Evolutionary conservation across 371 early-diverging fungal genomes (phyloP).

Genomic region (Mortierella sp.): DNA sequence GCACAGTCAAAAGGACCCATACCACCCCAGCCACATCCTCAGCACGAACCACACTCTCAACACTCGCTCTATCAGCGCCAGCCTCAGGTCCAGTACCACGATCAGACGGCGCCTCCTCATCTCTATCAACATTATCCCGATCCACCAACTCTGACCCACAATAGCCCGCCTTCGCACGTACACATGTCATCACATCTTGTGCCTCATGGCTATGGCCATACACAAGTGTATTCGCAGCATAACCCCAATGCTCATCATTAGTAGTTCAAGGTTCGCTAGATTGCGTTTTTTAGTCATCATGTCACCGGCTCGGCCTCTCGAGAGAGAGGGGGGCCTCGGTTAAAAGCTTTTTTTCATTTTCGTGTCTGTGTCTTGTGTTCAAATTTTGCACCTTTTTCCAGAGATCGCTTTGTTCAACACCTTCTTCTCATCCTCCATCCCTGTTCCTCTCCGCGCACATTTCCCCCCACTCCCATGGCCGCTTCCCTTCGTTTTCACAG

Average conservation of each 20-base stretch:
- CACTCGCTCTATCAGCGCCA: slow-evolving; percentile 4
- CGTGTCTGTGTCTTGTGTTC: too few relatives aligned
- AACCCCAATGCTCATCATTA: too few relatives aligned
- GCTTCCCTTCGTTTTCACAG: slow-evolving; percentile 30
- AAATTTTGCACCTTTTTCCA: too few relatives aligned
- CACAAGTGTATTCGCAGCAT: not conserved
- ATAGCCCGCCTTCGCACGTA: not conserved
- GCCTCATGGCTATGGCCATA: not conserved
- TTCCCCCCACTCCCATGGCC: slow-evolving; percentile 8
- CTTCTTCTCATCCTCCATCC: not conserved
- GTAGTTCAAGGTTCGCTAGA: too few relatives aligned
- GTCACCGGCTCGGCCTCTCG: too few relatives aligned
- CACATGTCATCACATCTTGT: not conserved
- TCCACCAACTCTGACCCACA: not conserved
- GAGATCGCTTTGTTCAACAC: not conserved
- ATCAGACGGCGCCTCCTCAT: not conserved
- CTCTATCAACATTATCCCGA: slow-evolving; percentile 1
- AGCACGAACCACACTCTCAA: slow-evolving; percentile 2
- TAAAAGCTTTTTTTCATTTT: too few relatives aligned
- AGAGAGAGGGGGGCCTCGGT: too few relatives aligned
- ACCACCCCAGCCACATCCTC: not conserved
- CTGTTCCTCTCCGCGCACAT: not conserved
- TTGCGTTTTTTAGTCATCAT: too few relatives aligned
- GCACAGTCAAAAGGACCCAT: not conserved
- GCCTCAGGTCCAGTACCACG: not conserved